phyloP scores from a whole-genome alignment of 2,329 filamentous ascomycete genomes.

The Daldinia eschscholtzii region DNA sequence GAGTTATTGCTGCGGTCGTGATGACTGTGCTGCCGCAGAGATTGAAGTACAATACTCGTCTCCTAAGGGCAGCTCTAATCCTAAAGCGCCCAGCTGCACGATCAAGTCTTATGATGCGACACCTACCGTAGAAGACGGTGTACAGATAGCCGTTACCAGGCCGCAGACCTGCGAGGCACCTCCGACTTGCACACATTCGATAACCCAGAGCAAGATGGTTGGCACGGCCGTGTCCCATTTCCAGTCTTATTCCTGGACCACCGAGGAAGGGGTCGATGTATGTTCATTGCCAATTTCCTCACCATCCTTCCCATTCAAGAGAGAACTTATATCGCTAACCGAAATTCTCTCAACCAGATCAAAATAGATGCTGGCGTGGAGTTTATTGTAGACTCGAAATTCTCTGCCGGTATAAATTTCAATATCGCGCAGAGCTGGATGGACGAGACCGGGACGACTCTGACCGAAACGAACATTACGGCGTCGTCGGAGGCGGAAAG shows the following conservation, averaged over 20 bases:
- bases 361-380: slow-evolving; percentile 29
- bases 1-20: slow-evolving; percentile 37
- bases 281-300: not conserved
- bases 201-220: slow-evolving; percentile 27
- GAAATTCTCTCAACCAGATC: slow-evolving; percentile 7
- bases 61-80: not conserved
- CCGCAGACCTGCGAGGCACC: slow-evolving; percentile 37
- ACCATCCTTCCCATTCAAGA: not conserved
- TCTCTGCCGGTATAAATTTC: not conserved
- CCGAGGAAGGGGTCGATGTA: slow-evolving; percentile 31
- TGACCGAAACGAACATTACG: slow-evolving; percentile 27
- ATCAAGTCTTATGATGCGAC: slow-evolving; percentile 16
- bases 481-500: slow-evolving; percentile 20
- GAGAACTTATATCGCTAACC: slow-evolving; percentile 13
- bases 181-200: slow-evolving; percentile 34
- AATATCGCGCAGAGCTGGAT: slow-evolving; percentile 31
- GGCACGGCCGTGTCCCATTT: slow-evolving; percentile 30
- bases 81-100: slow-evolving; percentile 22
- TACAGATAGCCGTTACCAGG: slow-evolving; percentile 34
- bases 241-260: slow-evolving; percentile 33
- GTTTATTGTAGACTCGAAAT: slow-evolving; percentile 17
- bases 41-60: slow-evolving; percentile 20
- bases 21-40: slow-evolving; percentile 32
- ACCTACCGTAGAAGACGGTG: slow-evolving; percentile 23
- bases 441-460: slow-evolving; percentile 25